phyloP scores from a whole-genome alignment of 176 grass and related monocot species.

The Lolium perenne region DNA sequence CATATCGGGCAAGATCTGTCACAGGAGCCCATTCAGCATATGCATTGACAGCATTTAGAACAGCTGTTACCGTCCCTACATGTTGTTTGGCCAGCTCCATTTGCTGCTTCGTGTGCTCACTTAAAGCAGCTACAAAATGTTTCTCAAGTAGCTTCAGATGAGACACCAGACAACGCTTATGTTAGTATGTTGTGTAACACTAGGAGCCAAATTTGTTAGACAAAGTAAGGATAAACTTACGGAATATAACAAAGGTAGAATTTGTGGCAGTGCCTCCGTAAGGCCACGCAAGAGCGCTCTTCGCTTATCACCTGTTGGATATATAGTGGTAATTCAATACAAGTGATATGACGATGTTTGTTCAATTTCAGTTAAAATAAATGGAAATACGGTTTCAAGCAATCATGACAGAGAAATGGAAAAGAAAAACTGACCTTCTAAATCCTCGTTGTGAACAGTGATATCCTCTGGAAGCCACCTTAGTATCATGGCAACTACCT shows the following conservation, averaged over 20 bases:
- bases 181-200: slow-evolving; percentile 28
- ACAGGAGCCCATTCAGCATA: slow-evolving; percentile 98
- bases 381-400: slow-evolving; percentile 21
- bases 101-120: slow-evolving; percentile 65
- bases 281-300: slow-evolving; percentile 86
- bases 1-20: slow-evolving; percentile 89
- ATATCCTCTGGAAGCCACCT: slow-evolving; percentile 99
- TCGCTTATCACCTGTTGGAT: slow-evolving; percentile 79
- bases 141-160: slow-evolving; percentile 85
- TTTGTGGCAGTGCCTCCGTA: slow-evolving; percentile 85
- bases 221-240: slow-evolving; percentile 63
- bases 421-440: slow-evolving; percentile 68
- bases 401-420: slow-evolving; percentile 30
- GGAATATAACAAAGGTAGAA: slow-evolving; percentile 85
- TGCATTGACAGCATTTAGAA: slow-evolving; percentile 94
- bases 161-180: slow-evolving; percentile 34
- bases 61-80: slow-evolving; percentile 73
- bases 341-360: slow-evolving; percentile 5
- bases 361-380: slow-evolving; percentile 21
- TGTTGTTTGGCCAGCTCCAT: slow-evolving; percentile 86
- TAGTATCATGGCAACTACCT: slow-evolving; percentile 95
- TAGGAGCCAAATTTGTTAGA: slow-evolving; percentile 17
- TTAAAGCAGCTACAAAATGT: slow-evolving; percentile 91
- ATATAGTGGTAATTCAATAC: slow-evolving; percentile 25
- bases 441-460: slow-evolving; percentile 97